Base-by-base conservation (phyloP, 805 yeast genomes). In the Candida caryicola region DNA sequence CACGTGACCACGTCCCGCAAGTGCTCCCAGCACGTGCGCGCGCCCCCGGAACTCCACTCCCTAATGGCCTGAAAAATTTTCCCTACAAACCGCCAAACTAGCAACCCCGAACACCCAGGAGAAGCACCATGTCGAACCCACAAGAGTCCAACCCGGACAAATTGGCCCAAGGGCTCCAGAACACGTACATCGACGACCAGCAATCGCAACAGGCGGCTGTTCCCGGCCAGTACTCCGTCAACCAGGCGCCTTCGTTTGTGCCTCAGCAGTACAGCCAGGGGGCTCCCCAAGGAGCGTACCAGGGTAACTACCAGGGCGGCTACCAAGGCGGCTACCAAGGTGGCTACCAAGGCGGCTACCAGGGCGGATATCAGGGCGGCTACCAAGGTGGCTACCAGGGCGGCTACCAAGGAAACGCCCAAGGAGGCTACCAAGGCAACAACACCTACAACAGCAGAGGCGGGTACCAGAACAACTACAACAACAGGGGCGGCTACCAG, bases 191-290 rank as follows among this genome's bases (percentile, higher is more conserved):
- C 46, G 61, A 57, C 21, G 51, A 45, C 23, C 25, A 21, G 25
- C 25, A 7, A 10, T 7, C 25, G 9, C 25, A 21, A 21, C 25
- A 21, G 10, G n/a, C n/a, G n/a, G n/a, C n/a, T n/a, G n/a, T n/a
- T n/a, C 25, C 25, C 7, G 9, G 10, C 7, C 25, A 21, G 10
- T 10, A 21, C 9, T 49, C 44, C 29, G 40, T 40, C 9, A 7
- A 7, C 9, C 28, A 3, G 8, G 74, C 74, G 8, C 69, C 69
- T 44, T 34, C 75, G 10, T 76, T 77, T 58, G 76, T 74, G 39
- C 79, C 80, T 26, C 70, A 64, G 37, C 53, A 48, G 30, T 45
- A 40, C 49, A 46, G 41, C 40, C 51, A 39, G 37, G 43, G 45
- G 36, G n/a, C n/a, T n/a, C n/a, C n/a, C n/a, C n/a, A n/a, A n/a